Base-by-base conservation (phyloP, 192 early-diverging fungal genomes). In the Backusella westeae region DNA sequence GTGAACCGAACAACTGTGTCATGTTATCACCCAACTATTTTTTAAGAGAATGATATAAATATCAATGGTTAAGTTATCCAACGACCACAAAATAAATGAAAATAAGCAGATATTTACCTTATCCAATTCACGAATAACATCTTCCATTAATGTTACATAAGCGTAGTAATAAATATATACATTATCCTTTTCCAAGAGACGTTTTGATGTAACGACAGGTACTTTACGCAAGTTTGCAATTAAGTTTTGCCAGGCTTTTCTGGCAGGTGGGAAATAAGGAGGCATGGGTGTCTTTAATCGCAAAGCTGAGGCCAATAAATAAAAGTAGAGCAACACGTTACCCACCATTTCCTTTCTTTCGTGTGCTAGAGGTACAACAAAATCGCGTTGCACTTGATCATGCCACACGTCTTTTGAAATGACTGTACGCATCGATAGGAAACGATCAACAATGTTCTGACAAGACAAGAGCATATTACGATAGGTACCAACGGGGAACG, bases 261-360 rank as follows among this genome's bases (percentile, higher is more conserved):
- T 83, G 6, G 93, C 89, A 0, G 93, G 92, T 7, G 95, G 95
- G 35, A 95, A 83, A 75, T 89, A 90, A 0, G 92, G 90, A 2
- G 95, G 95, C 78, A 96, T 78, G 21, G 95, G 95, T n/a, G 91
- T 90, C 72, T 94, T 94, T 63, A 96, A 86, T 0, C 90, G 83
- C 38, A 94, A 75, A n/a, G 95, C 94, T 19, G 92, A 93, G 1
- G 95, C 93, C 68, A 96, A 78, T 10, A 93, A 87, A 69, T 95
- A 95, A 84, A 94, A 92, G 68, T 91, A 91, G 12, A 96, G 84
- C 1, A 93, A 75, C 1, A 94, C 89, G 73, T 91, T 87, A 8
- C 91, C 87, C n/a, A 94, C 92, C 76, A 95, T 85, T 68, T 93
- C 88, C 32, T 84, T 83, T 29, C 92, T 86, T 72, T 89, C 88